Conservation (phyloP, 1,284 basidiomycete species). For the Cryptococcus maquisensis region DNA sequence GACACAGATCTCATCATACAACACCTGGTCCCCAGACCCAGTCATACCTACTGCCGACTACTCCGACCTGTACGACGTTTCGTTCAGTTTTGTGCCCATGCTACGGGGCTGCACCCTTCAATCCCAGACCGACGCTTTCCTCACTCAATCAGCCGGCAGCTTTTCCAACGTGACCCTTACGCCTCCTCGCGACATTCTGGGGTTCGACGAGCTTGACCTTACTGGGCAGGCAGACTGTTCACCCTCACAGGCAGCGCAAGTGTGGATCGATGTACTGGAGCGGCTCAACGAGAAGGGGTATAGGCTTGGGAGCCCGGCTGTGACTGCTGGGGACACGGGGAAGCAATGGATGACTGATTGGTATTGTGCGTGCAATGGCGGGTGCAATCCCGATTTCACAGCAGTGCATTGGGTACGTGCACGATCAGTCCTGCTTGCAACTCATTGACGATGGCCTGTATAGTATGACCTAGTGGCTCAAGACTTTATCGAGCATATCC, state of each 20-base stretch:
- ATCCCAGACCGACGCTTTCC: constrained; percentile 19
- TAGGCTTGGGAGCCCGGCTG: constrained; percentile 50
- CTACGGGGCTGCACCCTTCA: constrained; percentile 32
- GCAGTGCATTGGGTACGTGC: constrained; percentile 47
- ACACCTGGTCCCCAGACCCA: constrained; percentile 28
- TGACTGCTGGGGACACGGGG: constrained; percentile 49
- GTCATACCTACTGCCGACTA: constrained; percentile 4
- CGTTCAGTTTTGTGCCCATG: constrained; percentile 31
- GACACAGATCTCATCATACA: constrained; percentile 27
- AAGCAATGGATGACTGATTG: constrained; percentile 51
- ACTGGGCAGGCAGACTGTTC: constrained; percentile 24
- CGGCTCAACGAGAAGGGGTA: constrained; percentile 39
- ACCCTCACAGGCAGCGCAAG: constrained; percentile 20
- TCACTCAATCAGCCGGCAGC: constrained; percentile 11
- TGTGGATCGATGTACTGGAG: constrained; percentile 28
- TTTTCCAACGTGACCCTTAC: constrained; percentile 17
- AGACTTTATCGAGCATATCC: constrained; percentile 56
- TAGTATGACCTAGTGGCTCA: constrained; percentile 58
- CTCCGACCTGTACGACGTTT: constrained; percentile 3
- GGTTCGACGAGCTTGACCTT: constrained; percentile 34
- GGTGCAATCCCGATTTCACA: constrained; percentile 52
- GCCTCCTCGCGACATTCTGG: constrained; percentile 19
- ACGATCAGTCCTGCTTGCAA: background rate
- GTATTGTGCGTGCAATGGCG: constrained; percentile 47
- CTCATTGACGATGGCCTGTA: background rate